Evolutionary conservation across 179 eudicot genomes (phyloP), one percentile per base, ranked within the genome.

Genomic region (Carnegiea gigantea): DNA sequence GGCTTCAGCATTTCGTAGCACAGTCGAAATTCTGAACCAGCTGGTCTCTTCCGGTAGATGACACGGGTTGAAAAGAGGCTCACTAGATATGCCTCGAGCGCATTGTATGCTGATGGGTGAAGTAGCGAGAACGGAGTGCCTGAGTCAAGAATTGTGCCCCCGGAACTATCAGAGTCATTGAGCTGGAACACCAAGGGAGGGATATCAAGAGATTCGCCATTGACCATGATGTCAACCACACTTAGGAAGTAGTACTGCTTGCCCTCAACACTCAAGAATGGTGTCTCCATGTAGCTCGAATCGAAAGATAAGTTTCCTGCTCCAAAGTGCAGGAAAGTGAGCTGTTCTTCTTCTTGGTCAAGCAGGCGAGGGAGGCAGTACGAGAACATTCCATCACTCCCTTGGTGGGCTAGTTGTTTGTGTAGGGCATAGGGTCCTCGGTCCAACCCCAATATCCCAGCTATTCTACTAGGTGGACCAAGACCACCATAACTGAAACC

Each of bases 331-430:
- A 77, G 28, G 59, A 54, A 77, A 54, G 79, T 33, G 33, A 70
- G 65, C 4, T 9, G 79, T 57, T 77, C 70, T 30, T 49, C 49
- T 77, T 20, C 70, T 18, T 20, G 79, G 70, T 77, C 60, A 59
- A 77, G 68, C 21, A 77, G 60, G 60, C 53, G 68, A 54, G 54
- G 79, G 60, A 77, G 60, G 70, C 79, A 77, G 48, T 77, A 77
- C 15, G 79, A 57, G 79, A 77, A 77, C 18, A 28, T 18, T 77
- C 30, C 9, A 12, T 68, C 79, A 77, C 20, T 49, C 10, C 60
- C 68, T 30, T 36, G 3, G 60, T 26, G 4, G 38, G 33, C 68
- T 59, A 77, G n/a, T 49, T 77, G 79, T 46, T 54, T 28, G 1
- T 30, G 79, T 20, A 77, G 15, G 9, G 79, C 79, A 54, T 57